phyloP scores from a whole-genome alignment of 2,329 filamentous ascomycete genomes.

The Paracorniculantispora psalliotae region DNA sequence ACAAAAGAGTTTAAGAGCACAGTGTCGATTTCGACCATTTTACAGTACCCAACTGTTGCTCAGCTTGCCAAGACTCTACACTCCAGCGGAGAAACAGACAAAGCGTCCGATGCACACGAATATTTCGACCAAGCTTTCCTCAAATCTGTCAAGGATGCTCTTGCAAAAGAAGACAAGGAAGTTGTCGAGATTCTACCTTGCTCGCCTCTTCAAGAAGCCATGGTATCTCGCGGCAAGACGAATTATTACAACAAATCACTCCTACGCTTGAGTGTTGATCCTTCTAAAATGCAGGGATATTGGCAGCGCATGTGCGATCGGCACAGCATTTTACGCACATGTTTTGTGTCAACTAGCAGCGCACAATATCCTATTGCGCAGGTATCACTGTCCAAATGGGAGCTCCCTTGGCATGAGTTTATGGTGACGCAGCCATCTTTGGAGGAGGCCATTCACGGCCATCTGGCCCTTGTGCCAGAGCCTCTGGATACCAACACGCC shows the following conservation, averaged over 20 bases:
- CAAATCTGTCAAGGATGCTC: constrained; percentile 24
- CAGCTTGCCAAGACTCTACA: constrained; percentile 44
- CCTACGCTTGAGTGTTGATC: constrained; percentile 52
- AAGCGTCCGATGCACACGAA: neutral
- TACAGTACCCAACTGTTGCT: constrained; percentile 63
- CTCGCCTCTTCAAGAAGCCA: constrained; percentile 81
- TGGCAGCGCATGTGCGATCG: constrained; percentile 61
- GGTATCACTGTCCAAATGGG: constrained; percentile 53
- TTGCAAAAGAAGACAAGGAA: constrained; percentile 26
- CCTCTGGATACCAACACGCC: constrained; percentile 41
- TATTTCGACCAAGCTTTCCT: constrained; percentile 27
- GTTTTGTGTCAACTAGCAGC: constrained; percentile 63
- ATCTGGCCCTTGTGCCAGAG: constrained; percentile 34
- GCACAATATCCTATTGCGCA: constrained; percentile 63
- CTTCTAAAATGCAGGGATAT: constrained; percentile 45
- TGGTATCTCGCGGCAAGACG: constrained; percentile 55
- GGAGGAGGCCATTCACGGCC: constrained; percentile 32
- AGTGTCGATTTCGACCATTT: constrained; percentile 62
- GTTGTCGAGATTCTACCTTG: constrained; percentile 66
- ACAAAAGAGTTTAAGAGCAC: constrained; percentile 38
- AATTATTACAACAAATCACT: constrained; percentile 71
- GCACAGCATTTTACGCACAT: constrained; percentile 74
- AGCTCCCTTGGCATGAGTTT: constrained; percentile 36
- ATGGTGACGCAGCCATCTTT: constrained; percentile 28
- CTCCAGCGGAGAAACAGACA: neutral